Percentiles rank a stretch among this genome's conserved stretches.
These are phyloP conservation scores for Podaxis mareebaensis DNA, from an alignment of 768 basidiomycete genomes.

Conservation along the genomic window DNA sequence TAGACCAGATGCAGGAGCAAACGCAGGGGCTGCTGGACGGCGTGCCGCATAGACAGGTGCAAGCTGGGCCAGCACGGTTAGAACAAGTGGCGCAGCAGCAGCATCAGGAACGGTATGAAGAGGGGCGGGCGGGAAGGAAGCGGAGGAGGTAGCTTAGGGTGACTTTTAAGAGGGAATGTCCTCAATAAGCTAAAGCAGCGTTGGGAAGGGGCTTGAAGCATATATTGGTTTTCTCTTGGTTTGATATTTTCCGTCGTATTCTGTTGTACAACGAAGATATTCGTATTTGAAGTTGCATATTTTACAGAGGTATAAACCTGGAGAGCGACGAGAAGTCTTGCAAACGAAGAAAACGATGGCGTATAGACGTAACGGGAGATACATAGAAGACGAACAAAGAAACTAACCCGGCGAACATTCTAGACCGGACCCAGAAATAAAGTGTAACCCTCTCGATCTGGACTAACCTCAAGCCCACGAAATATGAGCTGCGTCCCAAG, in stretches of 20 bases:
- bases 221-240: neutral
- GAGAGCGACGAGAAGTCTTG: too few species aligned
- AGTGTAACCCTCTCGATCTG: conserved; percentile 6
- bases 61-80: too few species aligned
- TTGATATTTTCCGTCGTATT: neutral
- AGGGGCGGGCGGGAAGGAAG: too few species aligned
- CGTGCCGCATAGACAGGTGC: too few species aligned
- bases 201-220: neutral
- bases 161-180: too few species aligned
- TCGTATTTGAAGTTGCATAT: neutral
- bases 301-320: neutral
- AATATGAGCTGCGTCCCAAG: conserved; percentile 9
- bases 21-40: too few species aligned
- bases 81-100: too few species aligned
- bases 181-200: neutral
- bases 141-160: too few species aligned
- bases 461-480: neutral
- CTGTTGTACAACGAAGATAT: neutral
- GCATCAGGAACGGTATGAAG: too few species aligned
- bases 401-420: neutral
- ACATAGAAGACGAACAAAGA: neutral
- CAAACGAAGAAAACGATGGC: neutral
- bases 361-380: neutral
- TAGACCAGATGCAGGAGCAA: neutral
- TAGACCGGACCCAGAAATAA: conserved; percentile 7